Conservation (phyloP, 176 grass and related monocot species). For the Musa troglodytarum region DNA sequence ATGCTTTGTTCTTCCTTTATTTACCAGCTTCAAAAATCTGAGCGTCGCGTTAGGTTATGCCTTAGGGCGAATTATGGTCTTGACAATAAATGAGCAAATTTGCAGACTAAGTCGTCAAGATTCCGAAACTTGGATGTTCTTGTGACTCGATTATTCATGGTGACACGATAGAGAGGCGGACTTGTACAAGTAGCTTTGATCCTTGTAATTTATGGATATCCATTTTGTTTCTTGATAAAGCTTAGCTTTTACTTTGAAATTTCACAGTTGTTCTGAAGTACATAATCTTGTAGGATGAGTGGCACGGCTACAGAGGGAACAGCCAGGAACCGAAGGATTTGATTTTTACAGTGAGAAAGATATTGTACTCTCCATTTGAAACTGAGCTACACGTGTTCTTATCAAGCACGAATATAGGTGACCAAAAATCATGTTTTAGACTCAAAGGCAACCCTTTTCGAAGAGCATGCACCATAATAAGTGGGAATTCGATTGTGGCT, state of each 20-base stretch:
- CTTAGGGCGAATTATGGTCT: neutral
- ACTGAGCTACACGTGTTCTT: conserved; percentile 57
- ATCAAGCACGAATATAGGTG: conserved; percentile 26
- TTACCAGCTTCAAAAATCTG: neutral
- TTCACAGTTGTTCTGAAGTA: neutral
- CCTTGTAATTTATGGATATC: no score
- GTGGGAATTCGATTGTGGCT: conserved; percentile 53
- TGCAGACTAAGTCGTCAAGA: neutral
- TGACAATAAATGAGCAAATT: neutral
- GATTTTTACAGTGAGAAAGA: conserved; percentile 41
- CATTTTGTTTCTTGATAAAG: no score
- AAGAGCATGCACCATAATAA: conserved; percentile 79
- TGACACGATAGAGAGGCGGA: neutral
- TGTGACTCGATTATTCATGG: neutral
- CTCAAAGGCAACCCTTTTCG: conserved; percentile 59
- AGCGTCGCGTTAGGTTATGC: neutral
- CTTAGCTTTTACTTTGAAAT: neutral
- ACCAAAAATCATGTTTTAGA: conserved; percentile 49
- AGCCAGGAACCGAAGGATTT: conserved; percentile 42
- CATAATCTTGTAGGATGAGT: conserved; percentile 38
- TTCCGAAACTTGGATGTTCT: no score
- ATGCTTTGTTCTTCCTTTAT: neutral
- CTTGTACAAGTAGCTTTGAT: no score
- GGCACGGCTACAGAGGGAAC: conserved; percentile 57
- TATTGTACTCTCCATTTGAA: conserved; percentile 36